Evolutionary conservation across 1,284 basidiomycete genomes (phyloP).

Genomic region (Sphagnurus paluster): DNA sequence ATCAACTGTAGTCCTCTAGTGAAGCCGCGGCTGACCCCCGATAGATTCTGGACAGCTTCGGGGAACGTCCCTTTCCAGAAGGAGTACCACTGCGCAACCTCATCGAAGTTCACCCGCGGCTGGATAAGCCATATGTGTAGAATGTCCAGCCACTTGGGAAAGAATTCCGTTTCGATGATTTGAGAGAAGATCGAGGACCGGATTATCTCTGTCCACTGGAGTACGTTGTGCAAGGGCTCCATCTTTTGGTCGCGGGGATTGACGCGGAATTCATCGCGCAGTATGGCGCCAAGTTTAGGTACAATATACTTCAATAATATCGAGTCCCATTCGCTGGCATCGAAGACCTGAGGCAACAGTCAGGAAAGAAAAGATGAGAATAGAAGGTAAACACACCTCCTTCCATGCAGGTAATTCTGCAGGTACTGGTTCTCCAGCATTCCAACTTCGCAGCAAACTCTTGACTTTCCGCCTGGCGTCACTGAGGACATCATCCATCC

Average conservation of each 20-base stretch:
- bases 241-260: constrained; percentile 90
- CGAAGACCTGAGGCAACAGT: constrained; percentile 58
- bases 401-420: constrained; percentile 78
- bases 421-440: constrained; percentile 72
- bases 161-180: constrained; percentile 88
- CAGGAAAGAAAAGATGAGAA: constrained; percentile 17
- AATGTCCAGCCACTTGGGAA: constrained; percentile 95
- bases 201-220: constrained; percentile 77
- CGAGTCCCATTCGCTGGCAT: constrained; percentile 84
- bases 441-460: constrained; percentile 78
- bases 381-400: constrained; percentile 55
- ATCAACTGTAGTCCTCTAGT: constrained; percentile 86
- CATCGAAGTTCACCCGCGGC: constrained; percentile 79
- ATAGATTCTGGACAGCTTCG: constrained; percentile 61
- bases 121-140: constrained; percentile 90
- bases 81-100: constrained; percentile 90
- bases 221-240: constrained; percentile 74
- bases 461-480: constrained; percentile 88
- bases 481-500: constrained; percentile 78
- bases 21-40: constrained; percentile 78
- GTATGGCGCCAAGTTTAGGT: constrained; percentile 79
- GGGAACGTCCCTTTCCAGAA: constrained; percentile 88
- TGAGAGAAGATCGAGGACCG: constrained; percentile 78
- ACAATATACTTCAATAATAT: constrained; percentile 89
- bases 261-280: constrained; percentile 84